Evolutionary conservation across 345 rosid species (phyloP).

Genomic region (Eucalyptus erythrocorys): DNA sequence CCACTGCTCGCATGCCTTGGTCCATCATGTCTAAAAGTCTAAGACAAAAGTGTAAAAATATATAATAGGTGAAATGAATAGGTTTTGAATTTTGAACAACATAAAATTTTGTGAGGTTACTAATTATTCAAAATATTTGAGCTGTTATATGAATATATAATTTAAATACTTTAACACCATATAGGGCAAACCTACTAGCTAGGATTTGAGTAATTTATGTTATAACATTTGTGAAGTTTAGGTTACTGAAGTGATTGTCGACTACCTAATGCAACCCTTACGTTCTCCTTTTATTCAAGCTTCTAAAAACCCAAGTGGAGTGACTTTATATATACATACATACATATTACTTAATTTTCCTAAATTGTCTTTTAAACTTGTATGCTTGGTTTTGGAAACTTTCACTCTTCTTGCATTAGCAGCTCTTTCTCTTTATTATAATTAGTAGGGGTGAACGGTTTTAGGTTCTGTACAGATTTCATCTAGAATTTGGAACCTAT

Average conservation of each 20-base stretch:
- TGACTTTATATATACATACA: not conserved
- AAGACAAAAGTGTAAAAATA: not conserved
- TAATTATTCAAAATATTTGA: not conserved
- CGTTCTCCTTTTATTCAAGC: not conserved
- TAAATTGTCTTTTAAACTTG: not conserved
- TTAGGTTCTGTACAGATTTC: accelerated
- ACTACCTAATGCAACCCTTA: not conserved
- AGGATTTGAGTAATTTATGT: not conserved
- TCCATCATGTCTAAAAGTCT: not conserved
- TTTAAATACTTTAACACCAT: not conserved
- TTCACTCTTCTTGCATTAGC: not conserved
- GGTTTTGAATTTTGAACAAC: not conserved
- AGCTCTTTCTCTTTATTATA: not conserved
- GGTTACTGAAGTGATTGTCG: not conserved
- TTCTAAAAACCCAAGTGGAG: not conserved
- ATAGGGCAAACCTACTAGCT: not conserved
- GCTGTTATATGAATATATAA: not conserved
- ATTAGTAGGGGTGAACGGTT: not conserved
- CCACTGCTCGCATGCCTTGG: not conserved
- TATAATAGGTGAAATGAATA: not conserved
- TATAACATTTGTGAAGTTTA: not conserved
- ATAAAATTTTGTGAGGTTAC: not conserved
- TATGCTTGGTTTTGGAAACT: not conserved
- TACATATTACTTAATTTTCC: not conserved
- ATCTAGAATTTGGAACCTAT: too few relatives aligned